Percentiles rank a stretch among this genome's conserved stretches.
Conservation (phyloP, 2,329 filamentous ascomycete species). For the Colletotrichum lindemuthianum region DNA sequence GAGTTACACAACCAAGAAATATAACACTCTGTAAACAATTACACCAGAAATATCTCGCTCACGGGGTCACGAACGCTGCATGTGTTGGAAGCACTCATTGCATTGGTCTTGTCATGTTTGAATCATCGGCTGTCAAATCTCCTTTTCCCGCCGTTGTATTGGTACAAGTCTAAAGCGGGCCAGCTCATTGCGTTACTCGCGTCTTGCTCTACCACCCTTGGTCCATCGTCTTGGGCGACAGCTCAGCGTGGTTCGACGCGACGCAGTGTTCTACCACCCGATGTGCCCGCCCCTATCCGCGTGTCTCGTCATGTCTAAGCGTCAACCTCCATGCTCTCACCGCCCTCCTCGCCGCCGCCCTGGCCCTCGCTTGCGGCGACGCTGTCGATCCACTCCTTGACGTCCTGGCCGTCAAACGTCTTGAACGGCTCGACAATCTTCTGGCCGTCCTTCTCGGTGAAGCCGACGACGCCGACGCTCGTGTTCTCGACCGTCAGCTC, state of each 20-base stretch:
- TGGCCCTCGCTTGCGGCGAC: constrained; percentile 62
- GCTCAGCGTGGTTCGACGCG: constrained; percentile 10
- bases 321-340: constrained; percentile 49
- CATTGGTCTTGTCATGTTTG: constrained; percentile 4
- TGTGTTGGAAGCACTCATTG: neutral
- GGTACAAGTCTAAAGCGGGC: constrained; percentile 34
- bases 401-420: constrained; percentile 88
- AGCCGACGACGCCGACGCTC: constrained; percentile 85
- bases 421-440: constrained; percentile 81
- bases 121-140: constrained; percentile 29
- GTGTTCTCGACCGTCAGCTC: constrained; percentile 98
- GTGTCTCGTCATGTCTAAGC: constrained; percentile 26
- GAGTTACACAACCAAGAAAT: constrained; percentile 31
- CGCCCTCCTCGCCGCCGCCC: constrained; percentile 53
- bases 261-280: constrained; percentile 13
- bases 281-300: neutral
- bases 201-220: constrained; percentile 16
- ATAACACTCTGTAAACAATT: constrained; percentile 7
- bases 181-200: constrained; percentile 20
- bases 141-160: constrained; percentile 30
- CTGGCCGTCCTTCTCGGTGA: constrained; percentile 57
- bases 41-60: neutral
- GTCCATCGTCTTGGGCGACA: neutral
- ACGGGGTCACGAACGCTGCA: neutral
- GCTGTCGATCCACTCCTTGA: constrained; percentile 86